Base-by-base conservation (phyloP, 768 basidiomycete genomes). In the Hirschioporus abietinus region DNA sequence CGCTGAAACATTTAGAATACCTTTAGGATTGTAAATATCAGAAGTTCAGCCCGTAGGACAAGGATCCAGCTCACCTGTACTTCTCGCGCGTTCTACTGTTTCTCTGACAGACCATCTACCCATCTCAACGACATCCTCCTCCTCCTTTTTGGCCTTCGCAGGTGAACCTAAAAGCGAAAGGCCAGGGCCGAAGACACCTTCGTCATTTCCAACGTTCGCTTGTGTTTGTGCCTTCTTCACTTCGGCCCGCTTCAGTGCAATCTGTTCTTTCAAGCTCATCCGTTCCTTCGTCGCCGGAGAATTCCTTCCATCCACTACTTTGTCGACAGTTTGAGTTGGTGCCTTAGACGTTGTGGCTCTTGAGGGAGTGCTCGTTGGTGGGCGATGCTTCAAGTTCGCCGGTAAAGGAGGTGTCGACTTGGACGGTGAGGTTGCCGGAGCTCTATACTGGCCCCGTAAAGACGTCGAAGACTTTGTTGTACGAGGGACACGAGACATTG, bases 171-270 rank as follows among this genome's bases (percentile, higher is more conserved):
- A 83, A 10, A 81, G 71, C 17, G 81, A 80, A 68, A 89, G 85
- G 70, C 86, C 86, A 52, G 87, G 70, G 23, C 75, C 77, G 23
- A 84, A 76, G 63, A 74, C 75, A 69, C 77, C 79, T 9, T 75
- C 75, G 25, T 74, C 75, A 24, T 65, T 69, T 4, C 66, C 70
- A 17, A 70, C 64, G 0, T 70, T 70, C n/a, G 65, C 30, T 36
- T 63, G 79, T 75, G 64, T 65, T 61, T 68, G 70, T 1, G 81
- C 78, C 71, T 91, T 93, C 78, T 88, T 92, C 0, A 88, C 90
- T 72, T 92, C 89, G 0, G 92, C 91, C 58, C 92, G 82, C 68
- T 85, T 91, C 60, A 91, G 78, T 1, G 92, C 92, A 72, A 94
- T 92, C 17, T 87, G 89, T 68, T 92, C 92, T 70, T 87, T 87